Base-by-base conservation (phyloP, 1,139 yeast genomes). In the Sugiyamaella sp. region DNA sequence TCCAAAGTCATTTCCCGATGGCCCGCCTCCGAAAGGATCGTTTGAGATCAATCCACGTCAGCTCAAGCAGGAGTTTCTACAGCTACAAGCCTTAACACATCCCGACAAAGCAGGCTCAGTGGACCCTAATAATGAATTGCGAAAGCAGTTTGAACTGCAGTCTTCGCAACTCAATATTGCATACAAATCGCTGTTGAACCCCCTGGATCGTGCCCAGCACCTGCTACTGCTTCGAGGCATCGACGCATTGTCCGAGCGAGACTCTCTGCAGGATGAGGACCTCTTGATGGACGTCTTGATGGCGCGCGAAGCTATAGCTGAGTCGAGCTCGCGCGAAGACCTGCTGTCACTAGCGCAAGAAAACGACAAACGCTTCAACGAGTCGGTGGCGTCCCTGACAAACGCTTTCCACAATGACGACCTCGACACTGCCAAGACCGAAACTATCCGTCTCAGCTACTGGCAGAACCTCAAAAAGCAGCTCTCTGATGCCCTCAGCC, bases 401-500 rank as follows among this genome's bases (percentile, higher is more conserved):
- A 58, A 63, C 3, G 74, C 78, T 3, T 78, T 78, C 58, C 61
- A 62, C 1, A 33, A 56, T 0, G 68, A 70, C 19, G 74, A 82
- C 52, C 79, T 84, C 76, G 79, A 81, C 20, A 66, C 68, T 1
- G 85, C 95, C 22, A 81, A 86, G 56, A 71, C 79, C 56, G 83
- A 84, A 57, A 86, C 95, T 1, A 81, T 89, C 25, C 79, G 80
- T 59, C 72, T 93, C 58, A 88, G 88, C 66, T 93, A 90, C 67
- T 91, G 97, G 96, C 79, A 78, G 47, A 90, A 88, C 66, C 82
- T 91, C 41, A 82, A 81, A 49, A 79, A 79, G 47, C 91, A 89
- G 3, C 79, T 90, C 45, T 81, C 35, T 8, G 43, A 44, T 4
- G 44, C 44, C n/a, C 46, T 38, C 2, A 21, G 27, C 32, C 27